Percentiles rank a stretch among this genome's conserved stretches.
These are phyloP conservation scores for Xylaria venustula DNA, from an alignment of 495 filamentous ascomycete species.

Conservation along the genomic window DNA sequence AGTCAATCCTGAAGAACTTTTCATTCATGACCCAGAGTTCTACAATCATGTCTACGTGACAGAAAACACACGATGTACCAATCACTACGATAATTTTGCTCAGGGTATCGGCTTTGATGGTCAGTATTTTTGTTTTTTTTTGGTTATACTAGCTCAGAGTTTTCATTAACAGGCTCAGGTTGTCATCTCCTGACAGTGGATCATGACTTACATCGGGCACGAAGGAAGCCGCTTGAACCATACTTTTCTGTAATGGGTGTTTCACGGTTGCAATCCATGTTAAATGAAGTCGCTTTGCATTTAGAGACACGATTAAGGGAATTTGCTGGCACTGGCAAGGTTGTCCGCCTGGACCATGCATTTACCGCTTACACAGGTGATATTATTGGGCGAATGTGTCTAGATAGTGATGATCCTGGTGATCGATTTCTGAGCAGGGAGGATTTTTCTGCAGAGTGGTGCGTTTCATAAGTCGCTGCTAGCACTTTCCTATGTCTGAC, in stretches of 20 bases:
- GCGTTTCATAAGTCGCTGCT: neutral
- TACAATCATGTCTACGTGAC: slow-evolving; percentile 37
- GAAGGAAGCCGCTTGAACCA: slow-evolving; percentile 19
- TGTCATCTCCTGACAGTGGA: slow-evolving; percentile 12
- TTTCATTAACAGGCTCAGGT: neutral
- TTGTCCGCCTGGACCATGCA: slow-evolving; percentile 31
- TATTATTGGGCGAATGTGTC: slow-evolving; percentile 16
- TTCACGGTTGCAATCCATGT: slow-evolving; percentile 18
- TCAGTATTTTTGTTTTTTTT: neutral
- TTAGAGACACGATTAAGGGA: slow-evolving; percentile 1
- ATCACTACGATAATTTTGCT: slow-evolving; percentile 6
- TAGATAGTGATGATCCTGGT: slow-evolving; percentile 11
- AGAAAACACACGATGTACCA: slow-evolving; percentile 9
- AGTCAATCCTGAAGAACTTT: slow-evolving; percentile 51
- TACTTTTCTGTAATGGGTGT: slow-evolving; percentile 22
- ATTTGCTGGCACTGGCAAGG: slow-evolving; percentile 11
- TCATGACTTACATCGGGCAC: slow-evolving; percentile 21
- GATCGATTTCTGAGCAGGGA: slow-evolving; percentile 17
- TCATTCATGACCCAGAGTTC: slow-evolving; percentile 43
- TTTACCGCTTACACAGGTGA: slow-evolving; percentile 26
- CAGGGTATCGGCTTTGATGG: slow-evolving; percentile 6
- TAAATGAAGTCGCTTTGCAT: slow-evolving; percentile 5
- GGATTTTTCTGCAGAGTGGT: slow-evolving; percentile 7
- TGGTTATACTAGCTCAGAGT: neutral
- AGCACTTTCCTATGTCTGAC: neutral